These are phyloP conservation scores for Coccomyxa sp. DNA, from an alignment of 139 green algal species.

Conservation along the genomic window DNA sequence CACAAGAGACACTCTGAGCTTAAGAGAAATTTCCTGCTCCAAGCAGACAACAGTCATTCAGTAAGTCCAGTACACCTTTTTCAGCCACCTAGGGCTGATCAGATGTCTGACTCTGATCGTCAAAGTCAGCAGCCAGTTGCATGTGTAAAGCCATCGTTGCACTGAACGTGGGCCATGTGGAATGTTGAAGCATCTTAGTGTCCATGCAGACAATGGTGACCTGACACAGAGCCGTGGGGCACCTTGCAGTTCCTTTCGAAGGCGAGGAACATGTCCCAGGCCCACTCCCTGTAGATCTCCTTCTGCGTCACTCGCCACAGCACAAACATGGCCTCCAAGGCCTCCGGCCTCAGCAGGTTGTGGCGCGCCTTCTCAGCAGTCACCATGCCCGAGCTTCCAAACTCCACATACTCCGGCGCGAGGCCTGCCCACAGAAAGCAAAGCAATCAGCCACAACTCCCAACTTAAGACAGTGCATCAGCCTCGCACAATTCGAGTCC, in stretches of 20 bases:
- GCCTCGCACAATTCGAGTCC: too few relatives aligned
- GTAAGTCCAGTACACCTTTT: too few relatives aligned
- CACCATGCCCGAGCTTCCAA: conserved; percentile 30
- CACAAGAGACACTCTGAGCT: background rate
- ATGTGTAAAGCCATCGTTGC: too few relatives aligned
- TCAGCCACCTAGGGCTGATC: too few relatives aligned
- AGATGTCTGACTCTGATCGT: too few relatives aligned
- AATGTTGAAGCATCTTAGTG: too few relatives aligned
- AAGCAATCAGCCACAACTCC: background rate
- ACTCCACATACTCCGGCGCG: conserved; percentile 47
- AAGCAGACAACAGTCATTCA: too few relatives aligned
- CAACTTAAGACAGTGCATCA: background rate
- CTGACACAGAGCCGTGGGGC: background rate
- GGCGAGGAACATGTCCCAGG: conserved; percentile 67
- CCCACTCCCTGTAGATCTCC: conserved; percentile 59
- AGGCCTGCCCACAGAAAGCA: conserved; percentile 29
- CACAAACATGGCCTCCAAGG: conserved; percentile 65
- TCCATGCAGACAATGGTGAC: too few relatives aligned
- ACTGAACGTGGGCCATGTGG: too few relatives aligned
- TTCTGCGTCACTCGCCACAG: conserved; percentile 64
- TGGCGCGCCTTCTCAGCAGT: conserved; percentile 5
- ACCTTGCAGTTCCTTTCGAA: conserved; percentile 53
- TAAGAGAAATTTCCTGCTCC: too few relatives aligned
- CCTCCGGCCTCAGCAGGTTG: conserved; percentile 69
- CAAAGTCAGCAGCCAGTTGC: too few relatives aligned